Conservation (phyloP, 139 green algal genomes). For the Closterium sp. region DNA sequence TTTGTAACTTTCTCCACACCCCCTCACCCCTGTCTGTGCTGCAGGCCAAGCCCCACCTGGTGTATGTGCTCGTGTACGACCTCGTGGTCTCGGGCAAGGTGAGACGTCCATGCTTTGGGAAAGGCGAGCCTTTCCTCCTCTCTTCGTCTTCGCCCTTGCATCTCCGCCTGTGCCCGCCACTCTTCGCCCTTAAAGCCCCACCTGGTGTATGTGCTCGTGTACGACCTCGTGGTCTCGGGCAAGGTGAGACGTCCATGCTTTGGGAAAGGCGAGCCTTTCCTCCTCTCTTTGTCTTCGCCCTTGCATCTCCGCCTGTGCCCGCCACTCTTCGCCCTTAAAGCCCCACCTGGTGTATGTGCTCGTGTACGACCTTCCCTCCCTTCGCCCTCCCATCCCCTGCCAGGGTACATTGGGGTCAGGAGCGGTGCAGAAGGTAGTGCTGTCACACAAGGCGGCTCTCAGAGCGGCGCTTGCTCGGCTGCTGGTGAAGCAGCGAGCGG, state of each 20-base stretch:
- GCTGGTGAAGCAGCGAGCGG: constrained; percentile 32
- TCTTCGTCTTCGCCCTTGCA: too few species aligned
- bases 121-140: too few species aligned
- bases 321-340: too few species aligned
- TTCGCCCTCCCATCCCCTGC: too few species aligned
- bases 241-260: neutral
- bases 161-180: too few species aligned
- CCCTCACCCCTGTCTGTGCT: neutral
- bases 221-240: neutral
- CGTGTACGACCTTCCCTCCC: too few species aligned
- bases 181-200: neutral
- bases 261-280: too few species aligned
- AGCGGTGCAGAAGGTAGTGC: constrained; percentile 9
- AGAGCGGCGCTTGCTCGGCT: constrained; percentile 27
- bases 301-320: too few species aligned
- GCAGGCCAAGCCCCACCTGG: neutral
- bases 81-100: neutral
- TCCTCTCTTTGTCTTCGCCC: too few species aligned
- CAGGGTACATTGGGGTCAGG: neutral
- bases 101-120: too few species aligned
- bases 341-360: too few species aligned
- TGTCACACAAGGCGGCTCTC: constrained; percentile 34
- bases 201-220: neutral
- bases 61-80: neutral
- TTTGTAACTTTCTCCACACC: too few species aligned